Base-by-base conservation (phyloP, 768 basidiomycete genomes). In the Amanita exitialis region DNA sequence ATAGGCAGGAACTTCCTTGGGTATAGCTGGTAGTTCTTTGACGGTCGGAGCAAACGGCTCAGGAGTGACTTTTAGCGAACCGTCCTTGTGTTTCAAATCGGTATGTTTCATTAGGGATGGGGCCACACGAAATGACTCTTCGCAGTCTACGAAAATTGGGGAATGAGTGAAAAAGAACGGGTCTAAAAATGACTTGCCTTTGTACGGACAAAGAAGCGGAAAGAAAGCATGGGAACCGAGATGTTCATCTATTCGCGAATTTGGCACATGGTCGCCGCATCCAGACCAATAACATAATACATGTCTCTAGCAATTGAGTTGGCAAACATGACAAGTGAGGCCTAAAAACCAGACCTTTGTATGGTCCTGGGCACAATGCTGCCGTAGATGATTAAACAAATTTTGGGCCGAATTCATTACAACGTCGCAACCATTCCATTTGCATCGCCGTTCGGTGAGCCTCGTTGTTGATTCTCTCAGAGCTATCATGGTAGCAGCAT, bases 251-350 rank as follows among this genome's bases (percentile, higher is more conserved):
- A 78, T 62, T 66, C 62, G 38, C 61, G 60, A 44, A 59, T 27
- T 66, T 66, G n/a, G 69, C 68, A 60, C 83, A 87, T 25, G 66
- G 65, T 15, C 71, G 67, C 85, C 86, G 86, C 42, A 60, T 66
- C 62, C 83, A 83, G 32, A 61, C 56, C 55, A 68, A 77, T 10
- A 62, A 47, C 50, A 51, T 20, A 44, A n/a, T 20, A 43, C 30
- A 36, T 43, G 30, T 25, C 32, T 35, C 50, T 51, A 12, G 46
- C 15, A 46, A 36, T 55, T 53, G 23, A 34, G 38, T 48, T 23
- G 51, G 34, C 47, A 45, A 10, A 42, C 23, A 47, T 28, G 21
- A 30, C 6, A 32, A 32, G 9, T 18, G 10, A 23, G 9, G 21
- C 44, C 44, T 51, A 54, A 51, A 47, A 21, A 18, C 51, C 54